These are phyloP conservation scores for Testicularia cyperi DNA, from an alignment of 1,284 basidiomycete species.

Conservation along the genomic window DNA sequence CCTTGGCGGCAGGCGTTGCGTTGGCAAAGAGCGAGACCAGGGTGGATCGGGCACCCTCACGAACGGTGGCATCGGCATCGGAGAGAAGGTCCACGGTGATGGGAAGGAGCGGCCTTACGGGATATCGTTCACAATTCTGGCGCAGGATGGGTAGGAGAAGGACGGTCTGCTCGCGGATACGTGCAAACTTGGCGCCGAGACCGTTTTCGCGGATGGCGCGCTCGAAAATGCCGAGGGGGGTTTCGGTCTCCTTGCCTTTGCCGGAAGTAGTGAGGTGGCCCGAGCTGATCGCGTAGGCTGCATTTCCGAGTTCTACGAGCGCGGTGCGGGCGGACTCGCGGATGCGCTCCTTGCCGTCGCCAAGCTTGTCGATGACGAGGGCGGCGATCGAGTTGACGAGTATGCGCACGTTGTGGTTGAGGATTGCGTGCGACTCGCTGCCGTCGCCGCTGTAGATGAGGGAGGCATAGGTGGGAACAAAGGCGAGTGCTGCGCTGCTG, in stretches of 20 bases:
- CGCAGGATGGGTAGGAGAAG: constrained; percentile 31
- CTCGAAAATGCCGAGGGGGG: constrained; percentile 74
- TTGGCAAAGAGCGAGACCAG: constrained; percentile 82
- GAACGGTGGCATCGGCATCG: constrained; percentile 84
- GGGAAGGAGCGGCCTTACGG: constrained; percentile 78
- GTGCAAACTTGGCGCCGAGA: constrained; percentile 68
- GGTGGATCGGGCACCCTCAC: constrained; percentile 78
- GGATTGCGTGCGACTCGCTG: constrained; percentile 13
- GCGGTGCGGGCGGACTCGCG: constrained; percentile 75
- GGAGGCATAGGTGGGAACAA: constrained; percentile 48
- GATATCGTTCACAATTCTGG: constrained; percentile 64
- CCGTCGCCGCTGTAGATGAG: constrained; percentile 28
- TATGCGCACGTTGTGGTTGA: constrained; percentile 33
- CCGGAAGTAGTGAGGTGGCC: constrained; percentile 61
- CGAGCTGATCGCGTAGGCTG: constrained; percentile 67
- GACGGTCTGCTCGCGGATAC: constrained; percentile 66
- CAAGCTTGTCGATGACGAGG: constrained; percentile 77
- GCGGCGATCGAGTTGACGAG: constrained; percentile 69
- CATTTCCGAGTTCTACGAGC: constrained; percentile 71
- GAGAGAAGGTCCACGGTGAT: constrained; percentile 80
- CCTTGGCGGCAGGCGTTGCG: constrained; percentile 76
- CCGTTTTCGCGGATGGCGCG: constrained; percentile 73
- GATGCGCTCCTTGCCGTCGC: constrained; percentile 73
- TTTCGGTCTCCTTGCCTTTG: constrained; percentile 74
- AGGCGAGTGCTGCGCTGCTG: constrained; percentile 49